Percentiles rank a stretch among this genome's conserved stretches.
These are phyloP conservation scores for Pseudogymnoascus sp. DNA, from an alignment of 2,329 filamentous ascomycete genomes.

Conservation along the genomic window DNA sequence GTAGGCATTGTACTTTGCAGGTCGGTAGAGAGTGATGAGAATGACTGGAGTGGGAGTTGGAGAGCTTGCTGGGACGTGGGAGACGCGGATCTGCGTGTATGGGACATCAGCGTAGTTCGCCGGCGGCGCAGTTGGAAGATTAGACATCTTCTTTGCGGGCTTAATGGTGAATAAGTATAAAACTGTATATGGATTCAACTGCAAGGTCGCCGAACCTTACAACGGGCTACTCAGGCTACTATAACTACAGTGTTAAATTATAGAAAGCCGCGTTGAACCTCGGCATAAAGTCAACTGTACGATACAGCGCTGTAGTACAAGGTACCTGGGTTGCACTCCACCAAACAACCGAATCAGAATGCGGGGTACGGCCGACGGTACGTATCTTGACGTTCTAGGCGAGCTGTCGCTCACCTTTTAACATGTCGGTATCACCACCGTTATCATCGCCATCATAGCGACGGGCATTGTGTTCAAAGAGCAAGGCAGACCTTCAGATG, in stretches of 20 bases:
- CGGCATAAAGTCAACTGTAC: background rate
- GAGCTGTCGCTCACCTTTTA: background rate
- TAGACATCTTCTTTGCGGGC: background rate
- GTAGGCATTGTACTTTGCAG: slow-evolving; percentile 60
- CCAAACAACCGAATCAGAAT: slow-evolving; percentile 6
- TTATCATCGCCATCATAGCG: background rate
- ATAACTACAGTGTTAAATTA: background rate
- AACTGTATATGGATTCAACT: background rate
- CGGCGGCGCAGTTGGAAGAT: slow-evolving; percentile 15
- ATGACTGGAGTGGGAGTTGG: slow-evolving; percentile 50
- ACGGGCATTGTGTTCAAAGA: background rate
- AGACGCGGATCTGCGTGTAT: slow-evolving; percentile 36
- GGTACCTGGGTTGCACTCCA: background rate
- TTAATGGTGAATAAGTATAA: background rate
- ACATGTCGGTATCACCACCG: background rate
- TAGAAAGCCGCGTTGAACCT: background rate
- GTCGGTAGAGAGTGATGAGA: slow-evolving; percentile 54
- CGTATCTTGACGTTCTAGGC: background rate
- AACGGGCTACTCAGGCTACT: background rate
- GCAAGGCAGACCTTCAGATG: background rate
- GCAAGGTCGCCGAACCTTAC: background rate
- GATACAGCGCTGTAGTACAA: background rate
- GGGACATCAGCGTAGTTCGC: slow-evolving; percentile 32
- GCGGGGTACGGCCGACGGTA: background rate
- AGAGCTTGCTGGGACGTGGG: slow-evolving; percentile 41